Conservation (phyloP, 805 yeast species). For the Nakazawaea ishiwadae region DNA sequence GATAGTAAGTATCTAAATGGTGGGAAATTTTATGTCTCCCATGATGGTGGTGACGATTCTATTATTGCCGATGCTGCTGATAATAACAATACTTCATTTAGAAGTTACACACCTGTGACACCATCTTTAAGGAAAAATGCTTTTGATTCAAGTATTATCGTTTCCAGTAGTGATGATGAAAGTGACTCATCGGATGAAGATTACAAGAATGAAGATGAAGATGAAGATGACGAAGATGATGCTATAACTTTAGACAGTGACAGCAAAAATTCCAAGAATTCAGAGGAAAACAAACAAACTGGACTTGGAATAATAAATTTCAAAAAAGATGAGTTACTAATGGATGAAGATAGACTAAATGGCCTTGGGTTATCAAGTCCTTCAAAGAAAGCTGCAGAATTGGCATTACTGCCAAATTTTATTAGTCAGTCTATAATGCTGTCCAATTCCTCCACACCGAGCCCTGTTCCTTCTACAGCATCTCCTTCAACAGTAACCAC, state of each 20-base stretch:
- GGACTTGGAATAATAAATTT: conserved; percentile 30
- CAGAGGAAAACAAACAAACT: conserved; percentile 24
- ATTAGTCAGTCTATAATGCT: too few species aligned
- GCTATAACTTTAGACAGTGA: conserved; percentile 15
- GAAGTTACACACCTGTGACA: conserved; percentile 10
- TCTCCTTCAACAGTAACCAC: conserved; percentile 38
- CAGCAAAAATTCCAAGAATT: conserved; percentile 7
- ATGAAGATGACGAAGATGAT: conserved; percentile 19
- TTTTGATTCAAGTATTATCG: conserved; percentile 4
- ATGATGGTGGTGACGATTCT: conserved; percentile 6
- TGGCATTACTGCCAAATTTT: neutral
- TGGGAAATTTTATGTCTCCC: conserved; percentile 73
- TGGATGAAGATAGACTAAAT: conserved; percentile 7
- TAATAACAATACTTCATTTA: conserved; percentile 5
- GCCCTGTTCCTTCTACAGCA: too few species aligned
- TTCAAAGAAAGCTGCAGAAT: conserved; percentile 1
- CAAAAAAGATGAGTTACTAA: conserved; percentile 3
- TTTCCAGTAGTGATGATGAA: conserved; percentile 10
- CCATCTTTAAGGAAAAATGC: conserved; percentile 10
- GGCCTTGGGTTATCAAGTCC: conserved; percentile 18
- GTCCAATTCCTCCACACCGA: conserved; percentile 38
- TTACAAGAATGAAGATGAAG: conserved; percentile 22
- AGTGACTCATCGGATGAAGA: conserved; percentile 18
- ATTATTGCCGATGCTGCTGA: conserved; percentile 1
- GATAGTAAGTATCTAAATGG: conserved; percentile 88